Base-by-base conservation (phyloP, 208 protist species). In the Trypanosoma lewisi region DNA sequence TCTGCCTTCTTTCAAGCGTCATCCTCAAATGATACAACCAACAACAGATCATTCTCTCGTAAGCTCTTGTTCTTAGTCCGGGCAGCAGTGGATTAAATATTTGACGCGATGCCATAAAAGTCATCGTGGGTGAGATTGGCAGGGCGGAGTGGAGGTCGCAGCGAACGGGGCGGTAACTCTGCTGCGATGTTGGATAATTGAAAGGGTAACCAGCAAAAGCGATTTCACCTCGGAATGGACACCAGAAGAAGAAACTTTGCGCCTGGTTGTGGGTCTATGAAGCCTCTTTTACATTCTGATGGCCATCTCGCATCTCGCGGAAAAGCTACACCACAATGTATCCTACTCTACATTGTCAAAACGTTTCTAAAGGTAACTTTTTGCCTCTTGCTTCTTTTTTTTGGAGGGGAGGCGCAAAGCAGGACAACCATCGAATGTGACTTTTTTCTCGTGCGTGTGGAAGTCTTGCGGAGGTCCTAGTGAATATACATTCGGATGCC, bases 371-470 rank as follows among this genome's bases (percentile, higher is more conserved):
- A 67, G 25, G n/a, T n/a, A 74, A 69, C 9, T 19, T 77, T 7
- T 27, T 77, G 19, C 67, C 71, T 53, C 45, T 68, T 44, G 36
- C 12, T 6, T n/a, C 41, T 77, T n/a, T n/a, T n/a, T n/a, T n/a
- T n/a, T n/a, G n/a, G n/a, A n/a, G n/a, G 14, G 50, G 70, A 5
- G 12, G 45, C 23, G 72, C 50, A 4, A 70, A 65, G 37, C 67
- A 78, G 31, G 72, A 78, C 51, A 75, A 70, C 45, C 28, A 61
- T 36, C 41, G 51, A 39, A 63, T 56, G 59, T n/a, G n/a, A n/a
- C 30, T 78, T 14, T 48, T 70, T 23, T 61, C 72, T 33, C 39
- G 64, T 1, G 66, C 64, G 6, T 63, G 70, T 36, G 70, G 63
- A 42, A 51, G 44, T 34, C 65, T 77, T 45, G 65, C 70, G 42